These are phyloP conservation scores for Quercus variabilis DNA, from an alignment of 306 rosid species.

Conservation along the genomic window DNA sequence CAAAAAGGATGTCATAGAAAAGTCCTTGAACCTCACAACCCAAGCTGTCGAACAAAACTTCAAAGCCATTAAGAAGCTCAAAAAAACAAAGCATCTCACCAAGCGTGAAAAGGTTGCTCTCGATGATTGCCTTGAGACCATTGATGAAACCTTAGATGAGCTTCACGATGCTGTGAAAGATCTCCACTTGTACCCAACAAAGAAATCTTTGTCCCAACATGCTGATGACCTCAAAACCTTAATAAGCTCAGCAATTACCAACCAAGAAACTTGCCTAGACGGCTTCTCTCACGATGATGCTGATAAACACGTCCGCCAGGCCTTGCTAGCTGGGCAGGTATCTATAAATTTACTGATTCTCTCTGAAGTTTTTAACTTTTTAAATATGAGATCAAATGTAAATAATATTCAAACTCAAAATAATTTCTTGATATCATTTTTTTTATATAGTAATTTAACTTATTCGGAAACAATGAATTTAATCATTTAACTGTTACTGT, in stretches of 20 bases:
- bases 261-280: slow-evolving; percentile 82
- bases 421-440: no score
- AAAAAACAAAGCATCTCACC: slow-evolving; percentile 19
- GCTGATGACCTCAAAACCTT: slow-evolving; percentile 74
- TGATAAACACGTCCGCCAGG: slow-evolving; percentile 45
- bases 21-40: slow-evolving; percentile 43
- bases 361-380: no score
- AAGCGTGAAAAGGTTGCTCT: slow-evolving; percentile 60
- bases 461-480: no score
- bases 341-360: no score
- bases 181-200: slow-evolving; percentile 39
- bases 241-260: slow-evolving; percentile 73
- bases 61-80: slow-evolving; percentile 38
- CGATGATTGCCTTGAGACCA: slow-evolving; percentile 65
- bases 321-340: slow-evolving; percentile 31
- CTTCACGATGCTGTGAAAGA: slow-evolving; percentile 40
- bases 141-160: slow-evolving; percentile 64
- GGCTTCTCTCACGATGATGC: slow-evolving; percentile 70
- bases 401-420: no score
- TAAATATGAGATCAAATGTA: no score
- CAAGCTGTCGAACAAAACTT: slow-evolving; percentile 45
- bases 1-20: slow-evolving; percentile 45
- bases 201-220: slow-evolving; percentile 44
- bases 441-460: no score
- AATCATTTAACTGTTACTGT: no score